Evolutionary conservation across 805 yeast genomes (phyloP), one percentile per base, ranked within the genome.

Genomic region (Lachancea thermotolerans): DNA sequence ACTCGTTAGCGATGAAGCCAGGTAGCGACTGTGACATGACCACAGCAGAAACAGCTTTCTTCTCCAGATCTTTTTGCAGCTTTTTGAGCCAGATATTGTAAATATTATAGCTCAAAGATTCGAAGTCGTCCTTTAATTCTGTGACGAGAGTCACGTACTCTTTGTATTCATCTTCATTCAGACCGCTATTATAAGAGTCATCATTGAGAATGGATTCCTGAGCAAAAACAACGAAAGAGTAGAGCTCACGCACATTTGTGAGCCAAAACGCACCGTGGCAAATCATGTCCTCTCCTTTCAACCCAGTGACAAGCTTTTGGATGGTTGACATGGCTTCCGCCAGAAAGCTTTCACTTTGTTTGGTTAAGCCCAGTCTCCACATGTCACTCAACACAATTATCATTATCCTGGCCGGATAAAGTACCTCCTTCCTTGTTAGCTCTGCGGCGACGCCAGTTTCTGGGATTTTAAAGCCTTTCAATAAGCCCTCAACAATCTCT

Each of bases 71-170:
- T 63, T 85, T 86, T 69, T 89, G 93, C 78, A 93, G 78, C 66
- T 87, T 90, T 72, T 86, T 89, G 86, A 91, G 82, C 97, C 96
- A 91, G 74, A 90, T 83, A 65, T 89, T 95, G 69, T 90, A 93
- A 53, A 93, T 85, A 69, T 93, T 93, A 71, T 82, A 91, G 32
- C 95, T 88, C 49, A 91, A 77, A 3, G 91, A 85, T 68, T 89
- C 96, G 54, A 91, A 85, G 69, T 93, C 99, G 62, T 86, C 95
- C 67, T 85, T 87, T 37, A 91, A 91, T 52, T 91, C 89, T 2
- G 89, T 86, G 46, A 90, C 95, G 47, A 93, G 74, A 50, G 85
- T 81, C 65, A 88, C 77, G 60, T 93, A 93, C 66, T 90, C 95
- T 53, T 84, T 81, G 62, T 85, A 88, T 70, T 91, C 99, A 52